These are phyloP conservation scores for Suhomyces emberorum DNA, from an alignment of 805 yeast species.

Conservation along the genomic window DNA sequence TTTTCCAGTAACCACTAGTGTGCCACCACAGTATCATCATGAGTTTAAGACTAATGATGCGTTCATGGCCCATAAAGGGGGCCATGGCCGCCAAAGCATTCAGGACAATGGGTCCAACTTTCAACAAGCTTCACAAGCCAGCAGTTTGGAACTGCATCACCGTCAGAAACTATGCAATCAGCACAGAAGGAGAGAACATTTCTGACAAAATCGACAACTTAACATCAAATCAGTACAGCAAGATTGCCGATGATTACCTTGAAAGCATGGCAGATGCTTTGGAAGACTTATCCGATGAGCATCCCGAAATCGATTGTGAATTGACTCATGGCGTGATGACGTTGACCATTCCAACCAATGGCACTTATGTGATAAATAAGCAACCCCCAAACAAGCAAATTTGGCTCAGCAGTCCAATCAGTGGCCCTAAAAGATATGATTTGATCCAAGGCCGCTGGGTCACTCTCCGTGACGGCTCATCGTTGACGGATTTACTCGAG, in stretches of 20 bases:
- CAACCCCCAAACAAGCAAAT: conserved; percentile 98
- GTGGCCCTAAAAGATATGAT: conserved; percentile 84
- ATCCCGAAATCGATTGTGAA: conserved; percentile 70
- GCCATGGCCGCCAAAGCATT: too few species aligned
- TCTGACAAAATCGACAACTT: conserved; percentile 51
- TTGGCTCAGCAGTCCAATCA: conserved; percentile 90
- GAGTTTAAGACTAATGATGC: too few species aligned
- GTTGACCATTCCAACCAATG: conserved; percentile 63
- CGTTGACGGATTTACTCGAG: conserved; percentile 33
- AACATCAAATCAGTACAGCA: conserved; percentile 55
- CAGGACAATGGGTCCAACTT: too few species aligned
- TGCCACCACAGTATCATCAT: too few species aligned
- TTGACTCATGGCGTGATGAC: conserved; percentile 86
- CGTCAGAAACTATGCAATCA: conserved; percentile 15
- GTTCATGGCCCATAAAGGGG: too few species aligned
- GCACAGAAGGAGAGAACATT: conserved; percentile 54
- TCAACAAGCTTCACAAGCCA: too few species aligned
- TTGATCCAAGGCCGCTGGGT: conserved; percentile 73
- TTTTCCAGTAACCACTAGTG: too few species aligned
- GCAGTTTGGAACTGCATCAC: too few species aligned
- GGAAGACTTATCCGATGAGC: conserved; percentile 62
- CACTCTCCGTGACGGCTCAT: conserved; percentile 60
- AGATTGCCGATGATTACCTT: conserved; percentile 60
- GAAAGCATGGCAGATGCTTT: conserved; percentile 65
- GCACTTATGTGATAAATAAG: conserved; percentile 89